Evolutionary conservation across 805 yeast genomes (phyloP), one percentile per base, ranked within the genome.

Genomic region (Cephaloascus fragrans): DNA sequence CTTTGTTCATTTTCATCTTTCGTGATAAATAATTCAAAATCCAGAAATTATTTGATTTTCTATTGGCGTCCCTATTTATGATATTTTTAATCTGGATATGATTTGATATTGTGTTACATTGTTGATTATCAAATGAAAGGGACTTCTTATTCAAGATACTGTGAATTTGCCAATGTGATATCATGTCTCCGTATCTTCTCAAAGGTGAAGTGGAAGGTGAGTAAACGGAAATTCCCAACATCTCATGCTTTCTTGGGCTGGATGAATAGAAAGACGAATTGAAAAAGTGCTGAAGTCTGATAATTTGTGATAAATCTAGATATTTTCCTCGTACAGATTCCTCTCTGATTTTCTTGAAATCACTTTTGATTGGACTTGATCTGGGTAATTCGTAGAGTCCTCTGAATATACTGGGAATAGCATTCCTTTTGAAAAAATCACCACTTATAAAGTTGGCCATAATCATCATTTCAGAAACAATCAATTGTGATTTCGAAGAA

Each of bases 401-500:
- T 50, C 48, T 50, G 51, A 67, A 80, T 10, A 83, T 61, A 9
- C 79, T 75, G 2, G 81, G 77, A 8, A 77, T 67, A 0, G 59
- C 48, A 32, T 72, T 58, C 4, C 54, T 45, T 2, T 45, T 34
- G 14, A 80, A 72, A 47, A 64, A 70, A 2, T 55, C 42, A 1
- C 83, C 83, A 2, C 77, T 67, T 3, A 80, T 58, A n/a, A 69
- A 61, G 53, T 87, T 88, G 1, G 93, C 87, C 35, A 75, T 59
- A 18, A 89, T 71, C 98, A 90, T 90, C 37, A 83, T 55, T 53
- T 90, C 95, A 1, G 90, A 71, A 2, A 90, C 97, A 19, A 90
- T 62, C 2, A 65, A 50, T 32, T 75, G 77, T 0, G 95, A 78
- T 28, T 65, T 59, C 0, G 77, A n/a, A n/a, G n/a, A n/a, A n/a